These are phyloP conservation scores for Penicillium sp. DNA, from an alignment of 2,329 filamentous ascomycete genomes.

Conservation along the genomic window DNA sequence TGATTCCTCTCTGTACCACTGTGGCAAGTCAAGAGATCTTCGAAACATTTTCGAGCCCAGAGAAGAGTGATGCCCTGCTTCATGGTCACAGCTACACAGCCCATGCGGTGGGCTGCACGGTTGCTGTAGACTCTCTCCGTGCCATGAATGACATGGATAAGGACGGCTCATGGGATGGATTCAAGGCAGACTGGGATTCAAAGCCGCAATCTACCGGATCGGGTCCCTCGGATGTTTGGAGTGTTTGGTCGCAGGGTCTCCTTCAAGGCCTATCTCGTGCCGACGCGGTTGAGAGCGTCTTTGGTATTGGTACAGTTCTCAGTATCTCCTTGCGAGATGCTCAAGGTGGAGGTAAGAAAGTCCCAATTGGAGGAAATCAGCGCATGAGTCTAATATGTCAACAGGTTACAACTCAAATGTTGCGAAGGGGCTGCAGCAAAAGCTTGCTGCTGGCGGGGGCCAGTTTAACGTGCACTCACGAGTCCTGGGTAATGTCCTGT, in stretches of 20 bases:
- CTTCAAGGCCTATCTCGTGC: conserved; percentile 63
- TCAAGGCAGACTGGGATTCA: conserved; percentile 55
- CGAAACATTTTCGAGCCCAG: conserved; percentile 68
- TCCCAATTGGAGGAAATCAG: background rate
- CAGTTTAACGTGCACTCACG: conserved; percentile 59
- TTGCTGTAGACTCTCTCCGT: conserved; percentile 69
- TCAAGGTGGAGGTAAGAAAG: conserved; percentile 48
- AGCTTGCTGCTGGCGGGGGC: conserved; percentile 46
- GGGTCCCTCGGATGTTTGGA: conserved; percentile 59
- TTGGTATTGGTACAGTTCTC: conserved; percentile 75
- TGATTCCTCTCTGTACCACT: conserved; percentile 77
- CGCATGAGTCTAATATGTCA: background rate
- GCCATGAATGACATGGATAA: conserved; percentile 64
- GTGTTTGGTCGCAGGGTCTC: conserved; percentile 69
- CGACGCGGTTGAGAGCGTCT: conserved; percentile 64
- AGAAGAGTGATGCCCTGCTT: conserved; percentile 78
- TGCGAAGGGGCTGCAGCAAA: conserved; percentile 57
- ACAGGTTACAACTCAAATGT: conserved; percentile 62
- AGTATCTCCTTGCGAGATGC: conserved; percentile 64
- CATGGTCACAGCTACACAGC: conserved; percentile 90
- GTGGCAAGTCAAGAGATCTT: conserved; percentile 76
- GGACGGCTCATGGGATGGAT: conserved; percentile 61
- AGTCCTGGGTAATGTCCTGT: conserved; percentile 65
- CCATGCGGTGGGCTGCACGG: conserved; percentile 78
- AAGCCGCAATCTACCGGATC: background rate